Percentiles rank a stretch among this genome's conserved stretches.
Conservation (phyloP, 371 early-diverging fungal species). For the Nematocida sp. region DNA sequence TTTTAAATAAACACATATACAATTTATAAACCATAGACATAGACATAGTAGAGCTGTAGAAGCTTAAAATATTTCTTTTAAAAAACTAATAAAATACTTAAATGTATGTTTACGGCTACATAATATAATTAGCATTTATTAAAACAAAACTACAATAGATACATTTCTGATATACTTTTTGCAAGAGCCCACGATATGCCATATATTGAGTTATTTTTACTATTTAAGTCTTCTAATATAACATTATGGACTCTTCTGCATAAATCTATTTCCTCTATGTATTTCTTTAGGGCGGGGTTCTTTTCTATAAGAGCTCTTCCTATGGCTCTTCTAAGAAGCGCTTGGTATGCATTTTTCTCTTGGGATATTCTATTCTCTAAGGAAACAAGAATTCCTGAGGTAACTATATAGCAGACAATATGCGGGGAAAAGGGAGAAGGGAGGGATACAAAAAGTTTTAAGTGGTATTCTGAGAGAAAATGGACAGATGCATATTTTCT, state of each 20-base stretch:
- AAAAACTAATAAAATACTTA: too few species aligned
- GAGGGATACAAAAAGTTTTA: not conserved
- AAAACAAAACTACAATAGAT: too few species aligned
- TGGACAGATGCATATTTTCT: not conserved
- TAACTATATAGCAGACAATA: not conserved
- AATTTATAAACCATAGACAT: too few species aligned
- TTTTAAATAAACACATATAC: too few species aligned
- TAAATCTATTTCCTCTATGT: not conserved
- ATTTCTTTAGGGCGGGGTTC: not conserved
- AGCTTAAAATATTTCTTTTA: too few species aligned
- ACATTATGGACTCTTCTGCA: not conserved
- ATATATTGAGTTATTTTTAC: too few species aligned
- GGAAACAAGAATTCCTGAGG: not conserved
- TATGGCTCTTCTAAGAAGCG: not conserved
- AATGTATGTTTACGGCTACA: too few species aligned
- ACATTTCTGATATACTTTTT: too few species aligned
- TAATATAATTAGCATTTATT: too few species aligned
- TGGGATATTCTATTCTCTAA: not conserved
- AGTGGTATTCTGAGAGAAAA: not conserved
- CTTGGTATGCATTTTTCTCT: not conserved
- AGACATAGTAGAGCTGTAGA: too few species aligned
- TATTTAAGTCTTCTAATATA: not conserved
- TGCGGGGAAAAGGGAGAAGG: not conserved
- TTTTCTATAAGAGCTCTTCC: not conserved
- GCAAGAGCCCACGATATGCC: too few species aligned